Percentiles rank a stretch among this genome's conserved stretches.
These are phyloP conservation scores for Emmonsiellopsis sp. DNA, from an alignment of 2,329 filamentous ascomycete species.

Conservation along the genomic window DNA sequence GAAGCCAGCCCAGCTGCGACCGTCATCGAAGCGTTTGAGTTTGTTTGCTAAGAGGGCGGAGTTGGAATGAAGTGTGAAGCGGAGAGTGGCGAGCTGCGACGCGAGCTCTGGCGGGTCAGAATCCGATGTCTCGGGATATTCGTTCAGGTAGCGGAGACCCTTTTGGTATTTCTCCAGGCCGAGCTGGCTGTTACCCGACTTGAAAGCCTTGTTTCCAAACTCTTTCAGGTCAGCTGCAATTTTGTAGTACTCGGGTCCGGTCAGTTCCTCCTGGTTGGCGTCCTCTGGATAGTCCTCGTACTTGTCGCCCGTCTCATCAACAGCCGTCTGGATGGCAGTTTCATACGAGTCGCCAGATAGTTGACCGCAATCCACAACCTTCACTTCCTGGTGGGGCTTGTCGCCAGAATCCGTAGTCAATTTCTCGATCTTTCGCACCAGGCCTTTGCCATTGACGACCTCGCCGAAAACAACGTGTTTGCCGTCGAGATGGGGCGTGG, in stretches of 20 bases:
- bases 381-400: slow-evolving; percentile 64
- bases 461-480: slow-evolving; percentile 98
- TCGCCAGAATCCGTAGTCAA: slow-evolving; percentile 63
- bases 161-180: slow-evolving; percentile 93
- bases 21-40: slow-evolving; percentile 61
- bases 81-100: slow-evolving; percentile 59
- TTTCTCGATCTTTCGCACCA: slow-evolving; percentile 86
- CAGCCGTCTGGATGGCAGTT: slow-evolving; percentile 55
- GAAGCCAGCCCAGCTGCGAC: slow-evolving; percentile 57
- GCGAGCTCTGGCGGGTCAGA: slow-evolving; percentile 61
- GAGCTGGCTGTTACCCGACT: slow-evolving; percentile 58
- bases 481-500: slow-evolving; percentile 86
- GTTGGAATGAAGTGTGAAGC: slow-evolving; percentile 83
- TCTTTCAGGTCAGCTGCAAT: slow-evolving; percentile 82
- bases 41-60: slow-evolving; percentile 78
- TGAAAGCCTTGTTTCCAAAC: slow-evolving; percentile 88
- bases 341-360: slow-evolving; percentile 62
- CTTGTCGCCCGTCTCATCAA: slow-evolving; percentile 75
- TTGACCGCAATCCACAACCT: slow-evolving; percentile 78
- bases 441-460: slow-evolving; percentile 83
- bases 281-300: slow-evolving; percentile 98
- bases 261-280: slow-evolving; percentile 50
- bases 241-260: slow-evolving; percentile 59
- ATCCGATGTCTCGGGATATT: slow-evolving; percentile 63
- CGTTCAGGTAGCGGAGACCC: slow-evolving; percentile 77